phyloP scores from a whole-genome alignment of 1,284 basidiomycete species.

The Ustilago cynodontis region DNA sequence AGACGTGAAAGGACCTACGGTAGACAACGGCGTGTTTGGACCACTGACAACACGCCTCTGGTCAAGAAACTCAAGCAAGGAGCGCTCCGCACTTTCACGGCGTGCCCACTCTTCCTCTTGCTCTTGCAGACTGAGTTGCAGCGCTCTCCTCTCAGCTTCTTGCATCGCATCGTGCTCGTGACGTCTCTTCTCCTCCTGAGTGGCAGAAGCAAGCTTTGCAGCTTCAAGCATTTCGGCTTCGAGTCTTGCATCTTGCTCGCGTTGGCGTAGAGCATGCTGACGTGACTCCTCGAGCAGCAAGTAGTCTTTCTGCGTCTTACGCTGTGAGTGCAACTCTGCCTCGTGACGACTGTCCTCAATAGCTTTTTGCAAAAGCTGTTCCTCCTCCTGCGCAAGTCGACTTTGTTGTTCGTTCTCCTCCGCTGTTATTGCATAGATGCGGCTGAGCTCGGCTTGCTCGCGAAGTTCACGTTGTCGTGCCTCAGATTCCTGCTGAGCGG shows the following conservation, averaged over 20 bases:
- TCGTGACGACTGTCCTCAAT: slow-evolving; percentile 47
- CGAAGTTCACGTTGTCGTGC: slow-evolving; percentile 14
- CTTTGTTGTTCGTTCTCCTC: slow-evolving; percentile 34
- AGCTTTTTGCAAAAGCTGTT: slow-evolving; percentile 32
- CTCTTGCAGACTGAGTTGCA: slow-evolving; percentile 43
- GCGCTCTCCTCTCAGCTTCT: slow-evolving; percentile 41
- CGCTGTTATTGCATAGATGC: slow-evolving; percentile 26
- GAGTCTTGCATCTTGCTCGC: slow-evolving; percentile 17
- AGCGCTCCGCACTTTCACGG: slow-evolving; percentile 44
- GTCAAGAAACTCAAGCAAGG: slow-evolving; percentile 39
- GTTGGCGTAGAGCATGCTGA: slow-evolving; percentile 35
- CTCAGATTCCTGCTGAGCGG: slow-evolving; percentile 38
- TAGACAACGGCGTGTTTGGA: slow-evolving; percentile 4
- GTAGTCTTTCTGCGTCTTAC: slow-evolving; percentile 20
- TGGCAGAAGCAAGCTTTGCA: slow-evolving; percentile 29
- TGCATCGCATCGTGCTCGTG: slow-evolving; percentile 21
- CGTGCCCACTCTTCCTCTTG: slow-evolving; percentile 54
- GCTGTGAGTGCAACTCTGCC: slow-evolving; percentile 25
- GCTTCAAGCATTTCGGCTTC: slow-evolving; percentile 40
- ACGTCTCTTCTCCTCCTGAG: slow-evolving; percentile 20
- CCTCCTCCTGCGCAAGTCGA: slow-evolving; percentile 41
- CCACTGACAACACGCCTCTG: neutral
- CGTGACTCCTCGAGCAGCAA: slow-evolving; percentile 44
- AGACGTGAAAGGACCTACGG: neutral
- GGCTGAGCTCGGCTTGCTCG: slow-evolving; percentile 35